phyloP scores from a whole-genome alignment of 306 rosid genomes.

The Myrica gale region DNA sequence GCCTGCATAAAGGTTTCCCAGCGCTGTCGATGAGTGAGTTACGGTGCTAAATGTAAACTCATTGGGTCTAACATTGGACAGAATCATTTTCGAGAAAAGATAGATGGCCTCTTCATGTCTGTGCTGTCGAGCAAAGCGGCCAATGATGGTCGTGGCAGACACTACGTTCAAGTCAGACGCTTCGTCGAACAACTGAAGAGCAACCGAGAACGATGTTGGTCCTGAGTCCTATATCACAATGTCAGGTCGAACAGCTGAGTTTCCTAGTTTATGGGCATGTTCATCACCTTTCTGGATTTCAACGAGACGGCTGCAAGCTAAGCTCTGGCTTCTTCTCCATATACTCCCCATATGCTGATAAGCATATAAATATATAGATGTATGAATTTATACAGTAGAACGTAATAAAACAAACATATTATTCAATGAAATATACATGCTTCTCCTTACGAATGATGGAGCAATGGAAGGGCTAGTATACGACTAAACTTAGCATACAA shows the following conservation, averaged over 20 bases:
- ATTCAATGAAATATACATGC: too few relatives aligned
- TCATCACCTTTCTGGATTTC: slow-evolving; percentile 31
- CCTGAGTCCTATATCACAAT: neutral
- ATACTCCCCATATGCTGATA: too few relatives aligned
- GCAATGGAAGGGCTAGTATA: too few relatives aligned
- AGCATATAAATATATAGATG: too few relatives aligned
- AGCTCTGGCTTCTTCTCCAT: slow-evolving; percentile 34
- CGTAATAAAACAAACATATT: too few relatives aligned
- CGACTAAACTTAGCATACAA: too few relatives aligned
- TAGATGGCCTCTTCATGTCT: slow-evolving; percentile 46
- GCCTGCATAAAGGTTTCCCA: slow-evolving; percentile 42
- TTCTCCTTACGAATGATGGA: too few relatives aligned
- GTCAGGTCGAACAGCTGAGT: slow-evolving; percentile 14
- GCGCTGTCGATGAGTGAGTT: slow-evolving; percentile 51
- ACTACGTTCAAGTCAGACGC: slow-evolving; percentile 50
- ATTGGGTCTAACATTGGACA: slow-evolving; percentile 51
- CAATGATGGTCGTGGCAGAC: slow-evolving; percentile 62
- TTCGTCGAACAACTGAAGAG: slow-evolving; percentile 62
- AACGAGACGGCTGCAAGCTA: slow-evolving; percentile 30
- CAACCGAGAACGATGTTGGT: slow-evolving; percentile 41
- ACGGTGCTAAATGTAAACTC: slow-evolving; percentile 78
- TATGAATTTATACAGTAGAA: too few relatives aligned
- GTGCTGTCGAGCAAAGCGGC: slow-evolving; percentile 44
- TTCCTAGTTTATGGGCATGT: slow-evolving; percentile 17
- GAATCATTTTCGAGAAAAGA: slow-evolving; percentile 68